phyloP scores from a whole-genome alignment of 2,329 filamentous ascomycete genomes.

The Pestalotiopsis sp. region DNA sequence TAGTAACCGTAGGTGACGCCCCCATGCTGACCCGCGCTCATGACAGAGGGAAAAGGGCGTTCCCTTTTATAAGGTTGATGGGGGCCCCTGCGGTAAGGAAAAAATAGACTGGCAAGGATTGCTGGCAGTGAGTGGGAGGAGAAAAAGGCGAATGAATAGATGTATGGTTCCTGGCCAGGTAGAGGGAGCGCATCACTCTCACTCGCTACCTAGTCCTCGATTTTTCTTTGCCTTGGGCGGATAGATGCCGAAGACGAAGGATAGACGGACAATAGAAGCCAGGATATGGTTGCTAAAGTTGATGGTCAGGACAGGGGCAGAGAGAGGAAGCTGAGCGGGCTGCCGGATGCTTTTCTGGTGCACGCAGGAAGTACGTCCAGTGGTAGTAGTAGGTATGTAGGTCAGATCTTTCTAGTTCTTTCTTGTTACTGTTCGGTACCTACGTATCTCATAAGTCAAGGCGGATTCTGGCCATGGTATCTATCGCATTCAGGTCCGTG shows the following conservation, averaged over 20 bases:
- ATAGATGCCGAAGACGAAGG: neutral
- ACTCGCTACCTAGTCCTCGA: neutral
- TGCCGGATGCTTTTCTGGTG: neutral
- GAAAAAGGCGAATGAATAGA: neutral
- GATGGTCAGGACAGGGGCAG: neutral
- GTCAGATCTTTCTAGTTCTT: neutral
- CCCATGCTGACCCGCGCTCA: constrained; percentile 1
- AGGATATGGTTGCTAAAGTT: neutral
- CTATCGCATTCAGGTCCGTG: neutral
- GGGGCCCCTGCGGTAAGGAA: neutral
- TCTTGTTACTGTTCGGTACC: neutral
- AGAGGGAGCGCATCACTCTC: neutral
- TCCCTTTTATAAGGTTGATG: neutral
- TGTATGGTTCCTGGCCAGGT: neutral
- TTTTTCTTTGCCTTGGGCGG: neutral
- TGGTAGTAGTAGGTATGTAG: neutral
- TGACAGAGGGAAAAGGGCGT: neutral
- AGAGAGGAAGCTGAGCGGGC: neutral
- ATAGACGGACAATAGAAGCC: neutral
- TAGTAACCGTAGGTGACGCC: neutral
- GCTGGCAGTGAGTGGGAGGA: neutral
- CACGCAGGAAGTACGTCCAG: neutral
- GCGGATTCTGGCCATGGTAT: neutral
- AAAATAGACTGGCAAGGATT: too few relatives aligned
- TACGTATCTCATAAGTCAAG: too few relatives aligned